Base-by-base conservation (phyloP, 805 yeast species). In the Zygoascus tannicola region DNA sequence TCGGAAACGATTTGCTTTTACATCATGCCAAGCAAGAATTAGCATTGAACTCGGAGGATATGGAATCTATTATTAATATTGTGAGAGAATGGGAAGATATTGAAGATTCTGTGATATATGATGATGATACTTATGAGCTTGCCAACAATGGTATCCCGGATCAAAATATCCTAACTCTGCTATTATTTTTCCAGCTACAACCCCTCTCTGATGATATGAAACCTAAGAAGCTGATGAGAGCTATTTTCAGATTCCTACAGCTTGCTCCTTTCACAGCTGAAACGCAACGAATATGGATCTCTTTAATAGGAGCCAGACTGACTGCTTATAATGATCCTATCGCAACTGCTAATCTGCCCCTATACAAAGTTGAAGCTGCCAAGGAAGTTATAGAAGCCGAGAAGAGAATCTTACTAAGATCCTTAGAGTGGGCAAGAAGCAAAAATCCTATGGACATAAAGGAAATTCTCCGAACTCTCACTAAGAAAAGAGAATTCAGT, bases 11-110 rank as follows among this genome's bases (percentile, higher is more conserved):
- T 3, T 19, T 15, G 7, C 32, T 37, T 22, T 12, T 37, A 1
- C 51, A 80, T 21, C 51, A 56, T 0, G 56, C 59, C 3, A 66
- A 80, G 12, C 66, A 64, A 41, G 54, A 60, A 1, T 67, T 66
- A 5, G 46, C 35, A 26, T 33, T 12, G 41, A 36, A 10, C 30
- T 19, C 20, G 8, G 35, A 39, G 8, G 2, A n/a, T 8, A 20
- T 46, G 21, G 46, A 37, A 22, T 26, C 8, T 30, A 44, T 36
- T 20, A 22, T 36, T 35, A 16, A 22, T 14, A 22, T 40, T 32
- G 21, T 41, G 2, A 41, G 46, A 16, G 22, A 35, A 7, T 40
- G 48, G 14, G 46, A 45, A 20, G 47, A 50, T 16, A 41, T 47
- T 3, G 53, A 50, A 22, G 51, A 49, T 22, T 49, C 47, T 1